Evolutionary conservation across 371 early-diverging fungal genomes (phyloP), one percentile per base, ranked within the genome.

Genomic region (Mucor lusitanicus): DNA sequence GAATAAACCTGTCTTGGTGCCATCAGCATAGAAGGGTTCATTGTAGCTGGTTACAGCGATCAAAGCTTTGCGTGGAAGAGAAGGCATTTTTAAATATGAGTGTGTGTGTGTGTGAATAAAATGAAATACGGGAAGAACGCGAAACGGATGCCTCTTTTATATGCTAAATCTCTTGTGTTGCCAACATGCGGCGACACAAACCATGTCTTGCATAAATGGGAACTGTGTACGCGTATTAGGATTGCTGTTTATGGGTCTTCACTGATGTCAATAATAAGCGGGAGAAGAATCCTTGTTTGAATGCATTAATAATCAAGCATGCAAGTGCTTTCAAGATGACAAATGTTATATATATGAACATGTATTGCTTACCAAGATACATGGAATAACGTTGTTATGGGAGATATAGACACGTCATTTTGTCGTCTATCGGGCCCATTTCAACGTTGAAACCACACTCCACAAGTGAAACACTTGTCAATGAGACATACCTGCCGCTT

Each of bases 11-110:
- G 86, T 85, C 33, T 68, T 69, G 33, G 70, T 68, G 23, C 86
- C 85, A 63, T 85, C 84, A n/a, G 70, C 66, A 35, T 85, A 85
- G 59, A 85, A 82, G 11, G 74, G 71, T 15, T 77, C 82, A 33
- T 74, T 62, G 70, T 85, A 85, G 63, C 81, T 80, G 33, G 80
- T 76, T 57, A 85, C 67, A 17, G 84, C 74, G 17, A 85, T 55
- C 11, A 85, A 64, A n/a, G 78, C 86, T 72, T 83, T 83, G 64
- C 81, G 80, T 19, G 85, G 86, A 46, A 78, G 62, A 25, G 23
- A 23, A 23, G 74, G 11, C 72, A 72, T 72, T 53, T 37, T 64
- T n/a, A n/a, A n/a, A n/a, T n/a, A n/a, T n/a, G n/a, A n/a, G 35
- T 56, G 32, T 32, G 42, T 13, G 3, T 11, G 12, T 30, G 33